Evolutionary conservation across 768 basidiomycete species (phyloP).

Genomic region (Rhizopogon sp.): DNA sequence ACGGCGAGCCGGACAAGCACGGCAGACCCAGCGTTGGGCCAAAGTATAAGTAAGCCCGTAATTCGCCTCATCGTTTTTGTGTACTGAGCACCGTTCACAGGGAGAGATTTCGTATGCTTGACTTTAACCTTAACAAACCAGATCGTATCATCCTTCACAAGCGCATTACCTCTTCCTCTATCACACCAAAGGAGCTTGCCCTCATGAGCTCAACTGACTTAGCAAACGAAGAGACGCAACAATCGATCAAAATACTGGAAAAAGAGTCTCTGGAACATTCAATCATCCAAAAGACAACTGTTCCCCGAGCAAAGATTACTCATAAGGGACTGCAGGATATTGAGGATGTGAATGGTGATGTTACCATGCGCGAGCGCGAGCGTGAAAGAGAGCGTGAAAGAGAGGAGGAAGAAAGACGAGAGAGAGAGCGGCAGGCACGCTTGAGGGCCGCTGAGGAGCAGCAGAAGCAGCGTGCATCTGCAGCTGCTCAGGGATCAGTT

Average conservation of each 20-base stretch:
- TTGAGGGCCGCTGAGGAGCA: constrained; percentile 42
- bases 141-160: constrained; percentile 78
- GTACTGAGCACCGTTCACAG: constrained; percentile 32
- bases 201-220: constrained; percentile 86
- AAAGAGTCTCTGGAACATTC: constrained; percentile 82
- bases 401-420: constrained; percentile 66
- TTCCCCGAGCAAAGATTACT: constrained; percentile 77
- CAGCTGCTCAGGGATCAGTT: constrained; percentile 44
- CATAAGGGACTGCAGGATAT: constrained; percentile 93
- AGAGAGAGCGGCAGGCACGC: constrained; percentile 64
- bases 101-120: constrained; percentile 87
- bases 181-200: constrained; percentile 70
- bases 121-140: constrained; percentile 80
- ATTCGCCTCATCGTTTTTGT: background rate
- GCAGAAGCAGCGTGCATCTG: constrained; percentile 40
- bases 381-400: constrained; percentile 56
- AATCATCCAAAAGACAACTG: constrained; percentile 66
- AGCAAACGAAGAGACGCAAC: constrained; percentile 81
- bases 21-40: constrained; percentile 57
- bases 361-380: constrained; percentile 27
- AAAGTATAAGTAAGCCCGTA: constrained; percentile 72
- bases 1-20: constrained; percentile 71
- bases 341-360: constrained; percentile 67
- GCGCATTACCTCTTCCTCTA: constrained; percentile 63
- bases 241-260: constrained; percentile 77